Base-by-base conservation (phyloP, 768 basidiomycete genomes). In the Russula virescens region DNA sequence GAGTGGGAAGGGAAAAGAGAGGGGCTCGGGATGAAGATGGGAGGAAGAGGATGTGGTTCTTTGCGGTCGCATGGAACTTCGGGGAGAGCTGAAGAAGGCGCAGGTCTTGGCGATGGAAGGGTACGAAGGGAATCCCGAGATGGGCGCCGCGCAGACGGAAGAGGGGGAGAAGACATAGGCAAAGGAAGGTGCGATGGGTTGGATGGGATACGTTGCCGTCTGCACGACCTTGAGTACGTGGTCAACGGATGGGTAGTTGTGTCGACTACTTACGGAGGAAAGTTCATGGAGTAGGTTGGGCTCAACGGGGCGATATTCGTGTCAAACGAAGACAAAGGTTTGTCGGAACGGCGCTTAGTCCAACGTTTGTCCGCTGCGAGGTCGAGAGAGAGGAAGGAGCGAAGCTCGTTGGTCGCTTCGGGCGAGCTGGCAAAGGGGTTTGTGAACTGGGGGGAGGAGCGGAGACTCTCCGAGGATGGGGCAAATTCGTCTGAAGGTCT, bases 331-430 rank as follows among this genome's bases (percentile, higher is more conserved):
- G 69, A 67, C 46, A 76, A 70, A 28, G 75, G 76, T 49, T 77
- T 78, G 3, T 5, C 14, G 0, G 58, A 49, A n/a, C 47, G 61
- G 10, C 43, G 49, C 13, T 78, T 73, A 43, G 76, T 73, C 59
- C 75, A 70, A 4, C 76, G 77, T 64, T 76, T 75, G 26, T 78
- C 76, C 70, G 84, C 83, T 43, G 85, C 86, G 5, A 86, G 78
- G 71, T 88, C 87, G 58, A 88, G 80, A 40, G 83, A 87, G 55
- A 88, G 80, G 71, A 87, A 88, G 3, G 87, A 88, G 46, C 82
- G 79, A 69, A 67, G 57, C 38, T 66, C 60, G 19, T 38, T 40
- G 35, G 43, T 46, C 18, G 54, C n/a, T 14, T 47, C 28, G 25
- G 57, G 49, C 1, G 60, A 59, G 19, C 42, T 31, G 3, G 26